Conservation (phyloP, 345 rosid species). For the Isatis tinctoria region DNA sequence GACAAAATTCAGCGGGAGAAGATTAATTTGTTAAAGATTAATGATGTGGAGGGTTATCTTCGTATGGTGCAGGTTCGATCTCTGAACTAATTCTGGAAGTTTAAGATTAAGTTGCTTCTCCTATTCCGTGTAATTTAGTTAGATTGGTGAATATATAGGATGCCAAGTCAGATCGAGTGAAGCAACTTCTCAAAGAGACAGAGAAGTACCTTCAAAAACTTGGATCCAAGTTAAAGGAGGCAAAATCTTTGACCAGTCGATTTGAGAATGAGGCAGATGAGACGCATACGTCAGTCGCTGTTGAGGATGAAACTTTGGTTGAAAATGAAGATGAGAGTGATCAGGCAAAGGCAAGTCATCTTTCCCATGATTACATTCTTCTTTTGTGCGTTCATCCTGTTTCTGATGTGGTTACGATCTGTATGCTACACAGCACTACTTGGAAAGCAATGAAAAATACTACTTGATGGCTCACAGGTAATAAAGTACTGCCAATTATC, state of each 20-base stretch:
- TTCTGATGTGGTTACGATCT: constrained; percentile 3
- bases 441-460: constrained; percentile 96
- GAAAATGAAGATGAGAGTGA: constrained; percentile 90
- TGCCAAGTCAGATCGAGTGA: constrained; percentile 93
- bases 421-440: constrained; percentile 63
- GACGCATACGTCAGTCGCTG: constrained; percentile 28
- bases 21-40: constrained; percentile 84
- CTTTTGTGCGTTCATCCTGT: not conserved
- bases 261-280: constrained; percentile 71
- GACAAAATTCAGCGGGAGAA: constrained; percentile 96
- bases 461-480: constrained; percentile 97
- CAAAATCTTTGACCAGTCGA: constrained; percentile 48
- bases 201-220: constrained; percentile 90
- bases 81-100: constrained; percentile 19
- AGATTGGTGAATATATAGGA: constrained; percentile 40
- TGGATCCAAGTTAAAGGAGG: constrained; percentile 78
- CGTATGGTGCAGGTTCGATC: constrained; percentile 88
- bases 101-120: constrained; percentile 1
- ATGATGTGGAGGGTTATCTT: constrained; percentile 95
- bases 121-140: not conserved
- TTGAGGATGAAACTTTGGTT: constrained; percentile 55
- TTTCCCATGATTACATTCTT: not conserved
- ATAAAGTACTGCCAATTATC: not conserved
- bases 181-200: constrained; percentile 82
- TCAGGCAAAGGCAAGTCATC: constrained; percentile 73